Evolutionary conservation across 2,329 filamentous ascomycete genomes (phyloP).

Genomic region (Helotiales sp.): DNA sequence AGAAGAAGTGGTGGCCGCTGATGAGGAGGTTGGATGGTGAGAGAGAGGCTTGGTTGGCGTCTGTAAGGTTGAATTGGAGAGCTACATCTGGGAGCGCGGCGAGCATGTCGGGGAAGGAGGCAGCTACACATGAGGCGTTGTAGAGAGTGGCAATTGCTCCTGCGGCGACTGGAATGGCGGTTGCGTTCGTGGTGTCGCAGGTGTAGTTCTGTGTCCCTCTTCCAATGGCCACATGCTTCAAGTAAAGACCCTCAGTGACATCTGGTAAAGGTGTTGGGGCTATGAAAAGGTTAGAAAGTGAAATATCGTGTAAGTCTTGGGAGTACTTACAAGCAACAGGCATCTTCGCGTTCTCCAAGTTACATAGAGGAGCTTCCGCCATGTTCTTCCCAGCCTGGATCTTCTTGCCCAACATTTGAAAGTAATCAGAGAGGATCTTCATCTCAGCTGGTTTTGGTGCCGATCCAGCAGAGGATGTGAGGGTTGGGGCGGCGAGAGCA

Average conservation of each 20-base stretch:
- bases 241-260: slow-evolving; percentile 62
- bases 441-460: slow-evolving; percentile 36
- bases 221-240: slow-evolving; percentile 83
- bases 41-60: slow-evolving; percentile 45
- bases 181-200: slow-evolving; percentile 66
- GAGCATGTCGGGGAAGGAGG: slow-evolving; percentile 70
- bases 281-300: slow-evolving; percentile 42
- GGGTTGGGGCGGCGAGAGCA: slow-evolving; percentile 44
- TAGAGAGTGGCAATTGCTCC: slow-evolving; percentile 86
- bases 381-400: slow-evolving; percentile 54
- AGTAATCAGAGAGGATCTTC: slow-evolving; percentile 61
- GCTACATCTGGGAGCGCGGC: slow-evolving; percentile 68
- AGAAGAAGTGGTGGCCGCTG: slow-evolving; percentile 84
- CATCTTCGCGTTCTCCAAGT: slow-evolving; percentile 58
- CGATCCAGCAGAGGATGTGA: slow-evolving; percentile 30
- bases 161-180: slow-evolving; percentile 63
- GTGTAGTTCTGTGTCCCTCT: slow-evolving; percentile 95
- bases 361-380: slow-evolving; percentile 53
- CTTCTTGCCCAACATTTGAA: slow-evolving; percentile 62
- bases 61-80: slow-evolving; percentile 65
- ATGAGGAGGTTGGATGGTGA: slow-evolving; percentile 66
- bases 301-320: background rate
- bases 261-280: slow-evolving; percentile 64
- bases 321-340: slow-evolving; percentile 52
- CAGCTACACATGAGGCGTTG: slow-evolving; percentile 82